phyloP scores from a whole-genome alignment of 1,284 basidiomycete genomes.

The Stygiomarasmius scandens region DNA sequence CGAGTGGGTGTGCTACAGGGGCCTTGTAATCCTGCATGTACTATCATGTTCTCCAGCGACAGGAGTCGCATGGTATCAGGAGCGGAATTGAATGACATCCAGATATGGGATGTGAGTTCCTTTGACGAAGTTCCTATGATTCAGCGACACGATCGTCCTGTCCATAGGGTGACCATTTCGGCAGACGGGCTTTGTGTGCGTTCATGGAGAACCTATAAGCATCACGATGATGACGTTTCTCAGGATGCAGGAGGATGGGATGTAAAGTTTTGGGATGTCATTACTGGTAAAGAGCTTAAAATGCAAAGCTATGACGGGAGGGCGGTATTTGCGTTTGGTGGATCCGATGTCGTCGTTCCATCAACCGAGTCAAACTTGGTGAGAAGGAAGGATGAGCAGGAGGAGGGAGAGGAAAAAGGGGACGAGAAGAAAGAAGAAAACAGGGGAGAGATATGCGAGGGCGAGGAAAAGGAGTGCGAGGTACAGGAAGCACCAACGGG shows the following conservation, averaged over 20 bases:
- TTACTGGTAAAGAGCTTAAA: background rate
- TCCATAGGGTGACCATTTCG: background rate
- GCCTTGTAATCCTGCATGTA: background rate
- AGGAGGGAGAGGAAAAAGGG: too few species aligned
- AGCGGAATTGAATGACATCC: background rate
- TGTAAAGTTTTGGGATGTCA: background rate
- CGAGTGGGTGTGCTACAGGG: background rate
- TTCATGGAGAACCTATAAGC: background rate
- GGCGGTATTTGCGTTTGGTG: too few species aligned
- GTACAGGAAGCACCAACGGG: too few species aligned
- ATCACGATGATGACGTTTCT: too few species aligned
- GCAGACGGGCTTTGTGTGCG: background rate
- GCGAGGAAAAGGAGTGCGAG: too few species aligned
- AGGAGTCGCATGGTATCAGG: background rate
- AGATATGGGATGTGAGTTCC: background rate
- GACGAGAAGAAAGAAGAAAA: too few species aligned
- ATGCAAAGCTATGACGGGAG: background rate
- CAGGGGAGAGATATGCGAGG: too few species aligned
- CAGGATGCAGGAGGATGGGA: too few species aligned
- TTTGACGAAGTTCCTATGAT: background rate
- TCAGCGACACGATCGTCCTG: background rate
- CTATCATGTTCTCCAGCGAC: background rate
- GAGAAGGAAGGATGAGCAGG: too few species aligned
- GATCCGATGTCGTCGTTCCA: too few species aligned
- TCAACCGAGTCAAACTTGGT: too few species aligned